Percentiles rank a stretch among this genome's conserved stretches.
phyloP scores from a whole-genome alignment of 306 rosid species.

The Psophocarpus tetragonolobus region DNA sequence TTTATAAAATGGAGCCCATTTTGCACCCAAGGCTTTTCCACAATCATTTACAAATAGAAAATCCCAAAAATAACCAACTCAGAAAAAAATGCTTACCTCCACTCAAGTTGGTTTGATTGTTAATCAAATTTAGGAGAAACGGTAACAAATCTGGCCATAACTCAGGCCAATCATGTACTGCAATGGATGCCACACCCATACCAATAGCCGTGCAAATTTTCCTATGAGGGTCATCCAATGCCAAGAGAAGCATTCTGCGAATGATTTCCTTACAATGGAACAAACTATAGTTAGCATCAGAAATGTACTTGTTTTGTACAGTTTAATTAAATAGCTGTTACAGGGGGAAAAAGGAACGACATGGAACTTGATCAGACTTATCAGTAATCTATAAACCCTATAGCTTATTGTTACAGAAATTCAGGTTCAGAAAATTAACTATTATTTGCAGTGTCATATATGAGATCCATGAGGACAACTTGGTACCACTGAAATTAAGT shows the following conservation, averaged over 20 bases:
- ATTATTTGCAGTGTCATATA: background rate
- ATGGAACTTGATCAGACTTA: conserved; percentile 17
- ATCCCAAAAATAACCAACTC: conserved; percentile 19
- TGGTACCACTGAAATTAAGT: background rate
- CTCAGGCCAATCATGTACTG: conserved; percentile 93
- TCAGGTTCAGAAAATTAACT: conserved; percentile 2
- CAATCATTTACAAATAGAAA: conserved; percentile 12
- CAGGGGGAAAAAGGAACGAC: conserved; percentile 13
- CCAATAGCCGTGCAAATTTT: conserved; percentile 94
- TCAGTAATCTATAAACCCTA: conserved; percentile 9
- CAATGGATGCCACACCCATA: conserved; percentile 94
- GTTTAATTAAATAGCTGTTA: background rate
- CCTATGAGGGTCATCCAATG: conserved; percentile 86
- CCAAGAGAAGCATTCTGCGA: conserved; percentile 63
- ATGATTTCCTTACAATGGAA: conserved; percentile 60
- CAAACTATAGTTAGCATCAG: conserved; percentile 29
- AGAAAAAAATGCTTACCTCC: conserved; percentile 59
- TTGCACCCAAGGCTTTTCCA: conserved; percentile 20
- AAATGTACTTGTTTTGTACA: background rate
- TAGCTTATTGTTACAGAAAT: background rate
- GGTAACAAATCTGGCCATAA: conserved; percentile 92
- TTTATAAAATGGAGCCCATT: background rate
- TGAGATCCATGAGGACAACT: conserved; percentile 7
- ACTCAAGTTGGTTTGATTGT: conserved; percentile 62
- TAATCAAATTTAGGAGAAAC: conserved; percentile 70